These are phyloP conservation scores for Aeschynomene evenia DNA, from an alignment of 306 rosid genomes.

Conservation along the genomic window DNA sequence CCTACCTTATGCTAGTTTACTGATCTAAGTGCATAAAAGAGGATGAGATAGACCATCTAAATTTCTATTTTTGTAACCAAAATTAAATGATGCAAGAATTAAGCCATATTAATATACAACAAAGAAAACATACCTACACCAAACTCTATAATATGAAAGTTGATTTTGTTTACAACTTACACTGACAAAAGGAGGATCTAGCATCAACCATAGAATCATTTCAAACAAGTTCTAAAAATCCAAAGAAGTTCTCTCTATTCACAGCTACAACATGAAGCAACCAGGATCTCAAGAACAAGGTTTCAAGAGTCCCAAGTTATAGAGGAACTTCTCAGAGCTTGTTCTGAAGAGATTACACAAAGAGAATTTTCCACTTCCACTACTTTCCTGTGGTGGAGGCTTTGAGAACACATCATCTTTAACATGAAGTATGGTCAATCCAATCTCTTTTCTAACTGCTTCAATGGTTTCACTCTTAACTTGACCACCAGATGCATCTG, in stretches of 20 bases:
- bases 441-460: constrained; percentile 86
- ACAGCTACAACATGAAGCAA: constrained; percentile 36
- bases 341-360: constrained; percentile 68
- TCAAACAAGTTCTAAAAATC: constrained; percentile 30
- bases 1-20: no score
- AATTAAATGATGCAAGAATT: constrained; percentile 11
- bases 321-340: constrained; percentile 86
- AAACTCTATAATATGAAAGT: constrained; percentile 39
- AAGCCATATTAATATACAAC: constrained; percentile 19
- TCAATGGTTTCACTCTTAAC: constrained; percentile 85
- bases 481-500: constrained; percentile 71
- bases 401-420: constrained; percentile 57
- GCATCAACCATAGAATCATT: constrained; percentile 33
- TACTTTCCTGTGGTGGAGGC: constrained; percentile 55
- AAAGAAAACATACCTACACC: constrained; percentile 21
- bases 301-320: constrained; percentile 83
- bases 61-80: neutral
- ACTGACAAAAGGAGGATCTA: constrained; percentile 30
- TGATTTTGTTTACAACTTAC: constrained; percentile 28
- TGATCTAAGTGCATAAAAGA: no score
- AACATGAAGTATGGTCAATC: constrained; percentile 61
- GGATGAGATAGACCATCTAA: no score
- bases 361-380: constrained; percentile 50
- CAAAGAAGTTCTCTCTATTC: constrained; percentile 43
- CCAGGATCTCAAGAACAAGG: constrained; percentile 59